Percentiles rank a stretch among this genome's conserved stretches.
These are phyloP conservation scores for Nicotiana attenuata DNA, from an alignment of 257 asterid genomes.

Conservation along the genomic window DNA sequence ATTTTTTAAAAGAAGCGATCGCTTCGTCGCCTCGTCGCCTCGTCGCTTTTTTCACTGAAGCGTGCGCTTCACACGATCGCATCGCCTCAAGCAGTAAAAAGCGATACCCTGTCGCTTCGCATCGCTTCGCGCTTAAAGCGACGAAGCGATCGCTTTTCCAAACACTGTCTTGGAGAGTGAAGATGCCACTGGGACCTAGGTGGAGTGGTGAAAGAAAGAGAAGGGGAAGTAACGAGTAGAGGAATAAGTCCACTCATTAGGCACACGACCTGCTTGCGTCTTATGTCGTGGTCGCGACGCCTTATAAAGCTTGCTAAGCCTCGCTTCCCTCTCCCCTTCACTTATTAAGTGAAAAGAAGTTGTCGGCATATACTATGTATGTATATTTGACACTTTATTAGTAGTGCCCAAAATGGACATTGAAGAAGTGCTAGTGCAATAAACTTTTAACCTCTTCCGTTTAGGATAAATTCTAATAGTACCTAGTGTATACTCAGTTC, in stretches of 20 bases:
- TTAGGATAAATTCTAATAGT: not conserved
- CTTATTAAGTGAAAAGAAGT: not conserved
- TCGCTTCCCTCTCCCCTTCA: not conserved
- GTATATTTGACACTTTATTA: not conserved
- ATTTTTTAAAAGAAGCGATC: too few species aligned
- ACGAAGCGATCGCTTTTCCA: too few species aligned
- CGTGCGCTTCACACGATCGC: too few species aligned
- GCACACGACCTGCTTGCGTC: not conserved
- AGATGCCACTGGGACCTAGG: not conserved
- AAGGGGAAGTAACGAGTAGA: not conserved
- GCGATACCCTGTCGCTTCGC: too few species aligned
- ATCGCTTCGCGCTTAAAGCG: too few species aligned
- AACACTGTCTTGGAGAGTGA: not conserved
- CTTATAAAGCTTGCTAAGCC: not conserved
- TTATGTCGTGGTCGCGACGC: not conserved
- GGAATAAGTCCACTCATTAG: not conserved
- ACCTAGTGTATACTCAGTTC: not conserved
- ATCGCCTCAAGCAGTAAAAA: too few species aligned
- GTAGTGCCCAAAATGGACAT: constrained; percentile 2
- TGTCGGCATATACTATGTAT: not conserved
- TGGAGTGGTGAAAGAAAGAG: not conserved
- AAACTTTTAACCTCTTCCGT: not conserved
- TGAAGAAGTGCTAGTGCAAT: not conserved
- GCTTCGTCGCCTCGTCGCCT: too few species aligned
- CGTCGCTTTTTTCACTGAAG: too few species aligned